Conservation (phyloP, 2,329 filamentous ascomycete species). For the Talaromyces atroroseus region DNA sequence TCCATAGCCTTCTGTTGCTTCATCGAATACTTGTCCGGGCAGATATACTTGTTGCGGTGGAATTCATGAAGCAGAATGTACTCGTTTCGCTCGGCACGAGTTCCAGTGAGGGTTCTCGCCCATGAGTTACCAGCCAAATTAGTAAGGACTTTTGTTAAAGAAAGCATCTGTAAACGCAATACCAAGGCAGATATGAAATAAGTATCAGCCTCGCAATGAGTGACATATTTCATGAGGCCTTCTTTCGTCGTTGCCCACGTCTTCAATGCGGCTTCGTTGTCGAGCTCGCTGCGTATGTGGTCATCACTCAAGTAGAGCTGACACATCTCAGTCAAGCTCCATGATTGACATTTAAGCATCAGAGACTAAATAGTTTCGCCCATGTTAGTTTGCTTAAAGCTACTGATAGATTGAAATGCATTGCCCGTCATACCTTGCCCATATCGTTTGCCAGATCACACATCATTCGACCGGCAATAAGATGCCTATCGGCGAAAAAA, state of each 20-base stretch:
- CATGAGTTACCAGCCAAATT: constrained; percentile 97
- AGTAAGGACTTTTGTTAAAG: constrained; percentile 89
- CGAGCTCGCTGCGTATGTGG: constrained; percentile 72
- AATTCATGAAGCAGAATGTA: constrained; percentile 99
- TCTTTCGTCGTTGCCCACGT: constrained; percentile 79
- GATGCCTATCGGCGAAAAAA: constrained; percentile 86
- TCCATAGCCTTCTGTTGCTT: constrained; percentile 70
- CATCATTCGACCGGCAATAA: constrained; percentile 81
- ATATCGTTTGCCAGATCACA: constrained; percentile 95
- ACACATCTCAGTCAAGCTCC: constrained; percentile 98
- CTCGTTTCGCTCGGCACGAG: constrained; percentile 93
- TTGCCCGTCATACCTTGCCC: constrained; percentile 57
- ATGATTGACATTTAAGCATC: constrained; percentile 96
- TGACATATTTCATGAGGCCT: constrained; percentile 87
- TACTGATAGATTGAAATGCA: neutral
- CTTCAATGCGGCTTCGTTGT: constrained; percentile 80
- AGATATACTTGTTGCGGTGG: constrained; percentile 94
- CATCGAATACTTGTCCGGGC: constrained; percentile 85
- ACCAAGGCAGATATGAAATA: constrained; percentile 92
- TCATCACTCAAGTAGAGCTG: constrained; percentile 74
- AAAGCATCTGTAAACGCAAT: constrained; percentile 82
- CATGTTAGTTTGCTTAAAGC: constrained; percentile 19
- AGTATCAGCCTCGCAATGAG: constrained; percentile 90
- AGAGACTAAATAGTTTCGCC: constrained; percentile 53
- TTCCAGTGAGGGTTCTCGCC: constrained; percentile 92